These are phyloP conservation scores for Helotiales sp. DNA, from an alignment of 2,329 filamentous ascomycete genomes.

Conservation along the genomic window DNA sequence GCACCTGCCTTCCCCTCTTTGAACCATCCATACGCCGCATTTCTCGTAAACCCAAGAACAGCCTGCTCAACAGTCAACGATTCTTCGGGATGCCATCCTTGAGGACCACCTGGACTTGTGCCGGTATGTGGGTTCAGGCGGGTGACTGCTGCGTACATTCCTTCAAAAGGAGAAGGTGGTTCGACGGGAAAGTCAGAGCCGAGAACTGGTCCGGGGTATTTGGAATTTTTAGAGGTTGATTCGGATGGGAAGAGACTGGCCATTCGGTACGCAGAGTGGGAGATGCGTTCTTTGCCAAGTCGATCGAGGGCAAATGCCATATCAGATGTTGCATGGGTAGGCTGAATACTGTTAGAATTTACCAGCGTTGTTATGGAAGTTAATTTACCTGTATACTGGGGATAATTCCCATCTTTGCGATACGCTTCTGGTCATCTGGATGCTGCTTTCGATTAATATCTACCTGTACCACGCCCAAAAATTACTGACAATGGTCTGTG, in stretches of 20 bases:
- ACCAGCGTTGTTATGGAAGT: not conserved
- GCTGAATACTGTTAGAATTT: slow-evolving; percentile 40
- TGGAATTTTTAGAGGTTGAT: not conserved
- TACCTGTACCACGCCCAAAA: not conserved
- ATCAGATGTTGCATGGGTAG: slow-evolving; percentile 74
- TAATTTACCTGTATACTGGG: slow-evolving; percentile 62
- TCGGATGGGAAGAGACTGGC: slow-evolving; percentile 56
- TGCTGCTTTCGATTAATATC: slow-evolving; percentile 45
- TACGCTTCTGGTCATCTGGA: slow-evolving; percentile 64
- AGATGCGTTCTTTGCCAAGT: slow-evolving; percentile 60
- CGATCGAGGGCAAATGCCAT: slow-evolving; percentile 68
- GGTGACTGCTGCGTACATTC: slow-evolving; percentile 71
- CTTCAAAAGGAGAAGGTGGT: slow-evolving; percentile 68
- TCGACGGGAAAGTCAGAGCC: slow-evolving; percentile 77
- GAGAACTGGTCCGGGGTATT: slow-evolving; percentile 54
- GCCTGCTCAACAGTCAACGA: slow-evolving; percentile 63
- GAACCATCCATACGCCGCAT: slow-evolving; percentile 63
- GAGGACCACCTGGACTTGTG: slow-evolving; percentile 51
- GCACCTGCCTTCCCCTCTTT: slow-evolving; percentile 62
- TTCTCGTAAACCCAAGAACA: slow-evolving; percentile 64
- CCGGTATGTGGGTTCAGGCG: slow-evolving; percentile 63
- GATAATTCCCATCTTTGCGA: slow-evolving; percentile 63
- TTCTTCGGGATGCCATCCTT: slow-evolving; percentile 65
- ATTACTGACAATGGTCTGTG: slow-evolving; percentile 62
- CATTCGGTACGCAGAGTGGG: slow-evolving; percentile 69